Percentiles rank a stretch among this genome's conserved stretches.
These are phyloP conservation scores for Spathaspora hagerdaliae DNA, from an alignment of 805 yeast species.

Conservation along the genomic window DNA sequence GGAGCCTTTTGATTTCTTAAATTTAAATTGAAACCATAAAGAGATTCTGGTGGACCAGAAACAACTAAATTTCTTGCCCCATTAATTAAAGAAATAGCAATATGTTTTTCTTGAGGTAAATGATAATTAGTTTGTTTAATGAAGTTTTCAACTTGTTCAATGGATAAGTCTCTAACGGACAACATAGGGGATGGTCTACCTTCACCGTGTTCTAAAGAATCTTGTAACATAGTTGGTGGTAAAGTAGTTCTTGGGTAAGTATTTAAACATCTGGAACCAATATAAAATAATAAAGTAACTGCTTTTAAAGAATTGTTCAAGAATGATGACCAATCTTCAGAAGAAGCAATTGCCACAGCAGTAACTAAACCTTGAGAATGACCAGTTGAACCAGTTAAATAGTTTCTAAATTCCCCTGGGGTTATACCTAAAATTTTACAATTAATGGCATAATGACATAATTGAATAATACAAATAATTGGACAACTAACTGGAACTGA, in stretches of 20 bases:
- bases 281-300: constrained; percentile 80
- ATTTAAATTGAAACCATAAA: constrained; percentile 90
- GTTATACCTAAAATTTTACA: constrained; percentile 78
- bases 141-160: constrained; percentile 71
- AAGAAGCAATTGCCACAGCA: constrained; percentile 82
- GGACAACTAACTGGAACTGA: constrained; percentile 96
- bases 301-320: constrained; percentile 69
- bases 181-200: constrained; percentile 98
- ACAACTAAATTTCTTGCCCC: constrained; percentile 96
- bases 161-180: constrained; percentile 83
- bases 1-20: constrained; percentile 94
- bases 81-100: constrained; percentile 84
- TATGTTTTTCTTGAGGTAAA: constrained; percentile 86
- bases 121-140: constrained; percentile 89
- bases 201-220: constrained; percentile 89
- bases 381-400: constrained; percentile 72
- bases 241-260: constrained; percentile 90
- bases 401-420: constrained; percentile 80
- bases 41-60: constrained; percentile 96
- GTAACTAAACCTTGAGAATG: constrained; percentile 91
- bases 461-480: constrained; percentile 92
- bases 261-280: constrained; percentile 88
- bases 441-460: constrained; percentile 88
- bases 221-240: constrained; percentile 90
- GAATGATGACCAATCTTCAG: constrained; percentile 83